phyloP scores from a whole-genome alignment of 75 land plant genomes.

The Pinus albicaulis region DNA sequence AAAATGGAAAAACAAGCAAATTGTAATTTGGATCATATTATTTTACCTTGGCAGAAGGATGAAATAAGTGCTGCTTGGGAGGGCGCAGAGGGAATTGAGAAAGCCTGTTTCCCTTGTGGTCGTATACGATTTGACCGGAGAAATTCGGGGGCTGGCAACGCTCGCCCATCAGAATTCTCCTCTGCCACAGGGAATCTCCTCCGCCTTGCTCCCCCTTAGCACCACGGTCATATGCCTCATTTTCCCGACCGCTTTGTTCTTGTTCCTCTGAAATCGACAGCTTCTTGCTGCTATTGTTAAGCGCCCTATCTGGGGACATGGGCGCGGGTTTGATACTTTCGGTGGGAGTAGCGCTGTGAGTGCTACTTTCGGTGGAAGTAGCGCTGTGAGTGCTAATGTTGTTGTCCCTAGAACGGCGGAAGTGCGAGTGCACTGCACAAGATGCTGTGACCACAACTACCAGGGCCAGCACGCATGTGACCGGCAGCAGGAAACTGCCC shows the following conservation, averaged over 20 bases:
- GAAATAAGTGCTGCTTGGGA: no score
- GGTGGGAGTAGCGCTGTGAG: background rate
- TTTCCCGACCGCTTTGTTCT: background rate
- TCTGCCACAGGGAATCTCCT: conserved; percentile 54
- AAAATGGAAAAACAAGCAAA: no score
- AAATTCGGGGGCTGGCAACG: conserved; percentile 71
- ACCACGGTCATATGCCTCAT: background rate
- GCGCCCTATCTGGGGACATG: background rate
- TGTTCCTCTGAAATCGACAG: background rate
- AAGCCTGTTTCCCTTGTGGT: conserved; percentile 52
- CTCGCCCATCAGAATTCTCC: conserved; percentile 72
- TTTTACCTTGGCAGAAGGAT: no score
- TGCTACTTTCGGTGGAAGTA: no score
- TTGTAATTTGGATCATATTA: no score
- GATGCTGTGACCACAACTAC: background rate
- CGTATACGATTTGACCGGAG: conserved; percentile 76
- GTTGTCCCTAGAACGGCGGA: background rate
- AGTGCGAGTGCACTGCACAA: background rate
- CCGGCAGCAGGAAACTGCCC: background rate
- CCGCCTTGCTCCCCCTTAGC: conserved; percentile 2
- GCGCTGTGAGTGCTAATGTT: background rate
- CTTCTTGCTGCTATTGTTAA: background rate
- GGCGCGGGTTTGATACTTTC: background rate
- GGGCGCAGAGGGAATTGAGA: conserved; percentile 14
- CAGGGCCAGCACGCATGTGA: background rate